Percentiles rank a stretch among this genome's conserved stretches.
These are phyloP conservation scores for Phlegmacium glaucopus DNA, from an alignment of 768 basidiomycete species.

Conservation along the genomic window DNA sequence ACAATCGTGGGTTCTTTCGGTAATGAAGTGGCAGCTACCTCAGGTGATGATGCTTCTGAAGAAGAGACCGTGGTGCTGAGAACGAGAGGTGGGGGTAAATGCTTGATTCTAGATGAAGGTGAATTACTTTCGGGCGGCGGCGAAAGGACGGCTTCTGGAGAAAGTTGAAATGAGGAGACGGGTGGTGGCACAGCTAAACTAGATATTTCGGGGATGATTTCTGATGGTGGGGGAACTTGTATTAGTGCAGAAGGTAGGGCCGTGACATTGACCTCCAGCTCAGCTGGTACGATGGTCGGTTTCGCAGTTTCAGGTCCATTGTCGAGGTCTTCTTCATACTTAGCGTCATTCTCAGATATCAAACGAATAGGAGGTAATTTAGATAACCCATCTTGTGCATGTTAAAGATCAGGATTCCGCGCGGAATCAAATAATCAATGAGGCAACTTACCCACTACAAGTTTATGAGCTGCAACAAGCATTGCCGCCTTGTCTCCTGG, in stretches of 20 bases:
- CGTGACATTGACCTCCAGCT: background rate
- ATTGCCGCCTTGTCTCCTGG: conserved; percentile 80
- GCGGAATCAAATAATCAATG: background rate
- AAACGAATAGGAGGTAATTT: conserved; percentile 71
- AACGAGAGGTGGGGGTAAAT: conserved; percentile 12
- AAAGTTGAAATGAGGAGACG: background rate
- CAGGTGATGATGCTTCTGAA: conserved; percentile 7
- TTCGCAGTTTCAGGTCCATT: conserved; percentile 22
- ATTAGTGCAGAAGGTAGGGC: background rate
- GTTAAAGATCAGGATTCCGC: background rate
- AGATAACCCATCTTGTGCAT: conserved; percentile 62
- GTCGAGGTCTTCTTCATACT: conserved; percentile 7
- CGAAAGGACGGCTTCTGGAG: background rate
- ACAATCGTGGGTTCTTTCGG: conserved; percentile 46
- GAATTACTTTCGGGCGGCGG: background rate
- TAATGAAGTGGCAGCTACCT: conserved; percentile 13
- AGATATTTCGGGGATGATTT: too few species aligned
- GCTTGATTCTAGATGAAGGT: conserved; percentile 10
- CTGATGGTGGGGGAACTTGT: too few species aligned
- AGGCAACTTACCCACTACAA: conserved; percentile 69
- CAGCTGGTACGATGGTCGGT: conserved; percentile 1
- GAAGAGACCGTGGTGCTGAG: conserved; percentile 9
- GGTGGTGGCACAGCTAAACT: too few species aligned
- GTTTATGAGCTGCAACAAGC: conserved; percentile 80
- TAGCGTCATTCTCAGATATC: conserved; percentile 50